Evolutionary conservation across 164 flowering plant genomes (phyloP).

Genomic region (Vitis cinerea): DNA sequence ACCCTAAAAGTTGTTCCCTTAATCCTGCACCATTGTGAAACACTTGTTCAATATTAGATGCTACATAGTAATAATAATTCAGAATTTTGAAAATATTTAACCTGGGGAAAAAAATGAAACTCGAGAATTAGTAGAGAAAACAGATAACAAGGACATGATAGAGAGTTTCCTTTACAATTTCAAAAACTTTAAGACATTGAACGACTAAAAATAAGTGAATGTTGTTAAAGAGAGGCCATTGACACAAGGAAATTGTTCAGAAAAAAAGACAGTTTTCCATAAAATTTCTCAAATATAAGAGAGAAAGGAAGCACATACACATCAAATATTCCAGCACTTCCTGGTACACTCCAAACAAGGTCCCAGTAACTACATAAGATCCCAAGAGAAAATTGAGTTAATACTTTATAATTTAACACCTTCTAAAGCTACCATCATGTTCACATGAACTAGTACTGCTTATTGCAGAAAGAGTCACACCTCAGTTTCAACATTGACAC

Average conservation of each 20-base stretch:
- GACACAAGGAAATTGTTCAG: too few relatives aligned
- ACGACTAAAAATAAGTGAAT: too few relatives aligned
- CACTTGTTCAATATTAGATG: too few relatives aligned
- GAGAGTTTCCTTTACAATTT: too few relatives aligned
- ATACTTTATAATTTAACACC: too few relatives aligned
- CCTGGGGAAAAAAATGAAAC: neutral
- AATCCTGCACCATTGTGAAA: slow-evolving; percentile 47
- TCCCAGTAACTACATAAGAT: slow-evolving; percentile 60
- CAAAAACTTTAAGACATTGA: too few relatives aligned
- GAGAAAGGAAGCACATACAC: slow-evolving; percentile 26
- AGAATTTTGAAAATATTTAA: neutral
- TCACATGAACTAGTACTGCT: too few relatives aligned
- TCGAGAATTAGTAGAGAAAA: neutral
- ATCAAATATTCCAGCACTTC: slow-evolving; percentile 48
- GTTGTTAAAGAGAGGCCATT: too few relatives aligned
- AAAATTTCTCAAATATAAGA: neutral
- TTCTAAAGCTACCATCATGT: neutral
- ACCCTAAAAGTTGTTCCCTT: slow-evolving; percentile 60
- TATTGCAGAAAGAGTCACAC: too few relatives aligned
- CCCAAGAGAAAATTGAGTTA: neutral
- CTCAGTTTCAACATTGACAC: too few relatives aligned
- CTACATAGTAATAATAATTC: too few relatives aligned
- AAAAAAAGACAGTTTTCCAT: neutral
- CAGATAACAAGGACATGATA: too few relatives aligned
- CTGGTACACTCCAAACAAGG: slow-evolving; percentile 54